These are phyloP conservation scores for Thuidium tamariscinum DNA, from an alignment of 225 moss, liverwort and hornwort genomes.

Conservation along the genomic window DNA sequence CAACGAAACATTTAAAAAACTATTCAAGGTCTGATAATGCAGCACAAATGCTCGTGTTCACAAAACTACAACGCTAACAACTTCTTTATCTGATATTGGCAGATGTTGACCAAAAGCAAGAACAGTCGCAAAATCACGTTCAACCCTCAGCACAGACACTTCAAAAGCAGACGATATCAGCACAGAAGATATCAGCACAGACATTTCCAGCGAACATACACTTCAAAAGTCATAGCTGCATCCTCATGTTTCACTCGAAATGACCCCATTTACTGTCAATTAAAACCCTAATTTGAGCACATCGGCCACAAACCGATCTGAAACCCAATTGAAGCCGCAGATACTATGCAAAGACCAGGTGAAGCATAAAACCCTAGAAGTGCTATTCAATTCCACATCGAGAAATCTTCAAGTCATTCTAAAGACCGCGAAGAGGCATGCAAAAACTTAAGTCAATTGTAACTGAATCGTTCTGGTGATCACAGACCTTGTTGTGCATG, in stretches of 20 bases:
- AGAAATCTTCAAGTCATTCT: background rate
- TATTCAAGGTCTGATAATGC: background rate
- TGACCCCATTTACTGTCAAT: background rate
- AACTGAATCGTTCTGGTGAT: background rate
- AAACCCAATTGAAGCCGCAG: background rate
- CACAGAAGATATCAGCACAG: background rate
- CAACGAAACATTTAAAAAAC: background rate
- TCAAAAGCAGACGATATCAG: background rate
- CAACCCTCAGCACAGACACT: background rate
- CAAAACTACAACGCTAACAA: background rate
- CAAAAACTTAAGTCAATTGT: background rate
- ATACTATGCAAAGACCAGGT: background rate
- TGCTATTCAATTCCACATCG: background rate
- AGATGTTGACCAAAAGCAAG: background rate
- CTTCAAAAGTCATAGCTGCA: background rate
- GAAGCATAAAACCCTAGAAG: background rate
- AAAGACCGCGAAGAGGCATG: background rate
- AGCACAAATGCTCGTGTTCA: background rate
- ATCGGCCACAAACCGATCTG: background rate
- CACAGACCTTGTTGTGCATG: slow-evolving; percentile 97
- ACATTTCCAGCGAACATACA: background rate
- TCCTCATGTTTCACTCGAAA: background rate
- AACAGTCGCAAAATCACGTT: background rate
- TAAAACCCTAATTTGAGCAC: background rate
- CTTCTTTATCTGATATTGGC: background rate